These are phyloP conservation scores for Lasiodiplodia citricola DNA, from an alignment of 2,329 filamentous ascomycete genomes.

Conservation along the genomic window DNA sequence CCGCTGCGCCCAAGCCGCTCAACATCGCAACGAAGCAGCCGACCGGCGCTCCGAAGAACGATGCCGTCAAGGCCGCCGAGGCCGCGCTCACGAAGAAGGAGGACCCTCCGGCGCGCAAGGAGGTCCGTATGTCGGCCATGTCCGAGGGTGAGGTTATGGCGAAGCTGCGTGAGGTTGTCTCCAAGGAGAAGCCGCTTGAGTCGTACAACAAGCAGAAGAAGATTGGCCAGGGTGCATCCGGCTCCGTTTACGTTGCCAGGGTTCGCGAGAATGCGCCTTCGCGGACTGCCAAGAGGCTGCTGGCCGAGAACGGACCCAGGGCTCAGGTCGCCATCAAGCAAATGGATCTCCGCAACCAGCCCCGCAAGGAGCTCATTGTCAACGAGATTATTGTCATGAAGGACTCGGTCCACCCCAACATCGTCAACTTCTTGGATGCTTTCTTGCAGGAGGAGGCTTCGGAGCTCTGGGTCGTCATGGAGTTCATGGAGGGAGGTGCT, in stretches of 20 bases:
- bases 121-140: constrained; percentile 98
- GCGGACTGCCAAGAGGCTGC: constrained; percentile 75
- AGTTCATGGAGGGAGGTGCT: constrained; percentile 98
- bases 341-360: constrained; percentile 98
- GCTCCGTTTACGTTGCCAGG: constrained; percentile 96
- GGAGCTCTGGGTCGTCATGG: constrained; percentile 99
- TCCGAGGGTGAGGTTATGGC: constrained; percentile 97
- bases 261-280: constrained; percentile 89
- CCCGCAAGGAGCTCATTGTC: constrained; percentile 96
- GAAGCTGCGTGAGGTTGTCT: constrained; percentile 90
- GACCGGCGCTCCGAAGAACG: constrained; percentile 58
- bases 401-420: constrained; percentile 96
- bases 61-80: constrained; percentile 87
- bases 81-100: constrained; percentile 82
- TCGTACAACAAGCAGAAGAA: constrained; percentile 99
- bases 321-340: constrained; percentile 98
- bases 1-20: constrained; percentile 60
- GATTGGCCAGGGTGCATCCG: constrained; percentile 97
- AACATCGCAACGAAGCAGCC: constrained; percentile 56
- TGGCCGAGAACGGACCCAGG: constrained; percentile 77
- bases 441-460: constrained; percentile 94
- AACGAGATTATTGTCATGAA: constrained; percentile 99
- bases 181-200: constrained; percentile 90
- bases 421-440: constrained; percentile 97
- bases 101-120: constrained; percentile 73